Conservation (phyloP, 768 basidiomycete species). For the Tylopilus cervinicoccineus region DNA sequence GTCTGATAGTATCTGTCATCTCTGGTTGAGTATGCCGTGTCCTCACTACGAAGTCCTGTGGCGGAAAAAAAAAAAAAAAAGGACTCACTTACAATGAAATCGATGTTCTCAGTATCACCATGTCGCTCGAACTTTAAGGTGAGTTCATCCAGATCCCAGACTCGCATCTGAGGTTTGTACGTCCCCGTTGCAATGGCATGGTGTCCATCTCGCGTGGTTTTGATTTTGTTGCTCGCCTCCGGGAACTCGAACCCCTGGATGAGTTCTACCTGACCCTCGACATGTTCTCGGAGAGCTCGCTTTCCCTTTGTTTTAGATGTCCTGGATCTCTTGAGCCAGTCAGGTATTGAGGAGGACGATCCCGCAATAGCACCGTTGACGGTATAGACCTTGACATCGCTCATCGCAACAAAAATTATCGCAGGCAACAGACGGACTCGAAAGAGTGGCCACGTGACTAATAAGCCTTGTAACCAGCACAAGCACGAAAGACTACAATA, state of each 20-base stretch:
- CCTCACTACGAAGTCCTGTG: not conserved
- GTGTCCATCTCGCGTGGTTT: slow-evolving; percentile 86
- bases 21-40: not conserved
- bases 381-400: slow-evolving; percentile 82
- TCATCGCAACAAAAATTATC: slow-evolving; percentile 18
- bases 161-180: slow-evolving; percentile 96
- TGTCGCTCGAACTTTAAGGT: slow-evolving; percentile 95
- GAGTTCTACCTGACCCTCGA: slow-evolving; percentile 84
- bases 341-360: slow-evolving; percentile 88
- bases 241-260: slow-evolving; percentile 97
- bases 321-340: slow-evolving; percentile 84
- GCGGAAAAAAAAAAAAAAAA: slow-evolving; percentile 1
- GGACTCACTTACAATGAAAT: slow-evolving; percentile 87
- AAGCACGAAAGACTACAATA: not conserved
- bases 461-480: not conserved
- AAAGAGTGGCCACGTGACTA: slow-evolving; percentile 17
- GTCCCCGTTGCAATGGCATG: slow-evolving; percentile 93
- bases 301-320: slow-evolving; percentile 52
- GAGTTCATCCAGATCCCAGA: slow-evolving; percentile 92
- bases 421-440: not conserved
- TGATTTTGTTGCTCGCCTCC: slow-evolving; percentile 89
- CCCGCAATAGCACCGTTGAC: slow-evolving; percentile 90
- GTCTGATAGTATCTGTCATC: slow-evolving; percentile 78
- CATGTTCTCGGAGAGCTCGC: slow-evolving; percentile 61
- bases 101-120: slow-evolving; percentile 94